Percentiles rank a stretch among this genome's conserved stretches.
phyloP scores from a whole-genome alignment of 2,329 filamentous ascomycete species.

The Talaromyces islandicus region DNA sequence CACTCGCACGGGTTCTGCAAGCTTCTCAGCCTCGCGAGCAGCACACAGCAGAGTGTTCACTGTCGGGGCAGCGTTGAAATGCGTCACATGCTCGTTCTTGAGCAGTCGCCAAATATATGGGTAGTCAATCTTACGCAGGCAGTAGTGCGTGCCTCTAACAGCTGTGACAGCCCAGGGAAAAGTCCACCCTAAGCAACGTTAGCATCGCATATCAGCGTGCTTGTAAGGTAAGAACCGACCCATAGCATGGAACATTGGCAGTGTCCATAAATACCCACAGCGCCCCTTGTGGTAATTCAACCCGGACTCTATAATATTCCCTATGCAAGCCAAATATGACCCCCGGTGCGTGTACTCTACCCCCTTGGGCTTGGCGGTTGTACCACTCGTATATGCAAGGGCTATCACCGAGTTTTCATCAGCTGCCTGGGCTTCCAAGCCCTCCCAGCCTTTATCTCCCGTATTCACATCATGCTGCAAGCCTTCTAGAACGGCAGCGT shows the following conservation, averaged over 20 bases:
- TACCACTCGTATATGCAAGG: constrained; percentile 89
- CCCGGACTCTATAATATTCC: constrained; percentile 81
- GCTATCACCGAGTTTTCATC: constrained; percentile 79
- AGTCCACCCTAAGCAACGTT: constrained; percentile 55
- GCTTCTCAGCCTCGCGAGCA: constrained; percentile 63
- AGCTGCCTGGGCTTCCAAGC: constrained; percentile 61
- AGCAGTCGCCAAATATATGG: constrained; percentile 83
- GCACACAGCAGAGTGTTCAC: constrained; percentile 92
- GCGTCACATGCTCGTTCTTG: constrained; percentile 80
- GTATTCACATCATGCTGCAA: constrained; percentile 62
- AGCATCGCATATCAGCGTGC: neutral
- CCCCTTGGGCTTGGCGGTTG: constrained; percentile 85
- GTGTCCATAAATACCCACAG: constrained; percentile 82
- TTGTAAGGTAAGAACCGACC: constrained; percentile 42
- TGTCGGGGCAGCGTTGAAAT: constrained; percentile 93
- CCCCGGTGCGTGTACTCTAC: constrained; percentile 88
- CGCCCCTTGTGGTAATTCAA: constrained; percentile 65
- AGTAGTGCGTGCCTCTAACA: constrained; percentile 90
- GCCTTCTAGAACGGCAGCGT: constrained; percentile 77
- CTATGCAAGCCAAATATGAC: constrained; percentile 76
- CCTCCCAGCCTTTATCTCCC: constrained; percentile 68
- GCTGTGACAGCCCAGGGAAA: constrained; percentile 93
- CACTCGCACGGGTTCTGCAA: constrained; percentile 69
- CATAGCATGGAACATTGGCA: constrained; percentile 75
- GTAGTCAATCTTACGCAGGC: constrained; percentile 91